Evolutionary conservation across 106 monocot species (phyloP).

Genomic region (Phalaenopsis equestris): DNA sequence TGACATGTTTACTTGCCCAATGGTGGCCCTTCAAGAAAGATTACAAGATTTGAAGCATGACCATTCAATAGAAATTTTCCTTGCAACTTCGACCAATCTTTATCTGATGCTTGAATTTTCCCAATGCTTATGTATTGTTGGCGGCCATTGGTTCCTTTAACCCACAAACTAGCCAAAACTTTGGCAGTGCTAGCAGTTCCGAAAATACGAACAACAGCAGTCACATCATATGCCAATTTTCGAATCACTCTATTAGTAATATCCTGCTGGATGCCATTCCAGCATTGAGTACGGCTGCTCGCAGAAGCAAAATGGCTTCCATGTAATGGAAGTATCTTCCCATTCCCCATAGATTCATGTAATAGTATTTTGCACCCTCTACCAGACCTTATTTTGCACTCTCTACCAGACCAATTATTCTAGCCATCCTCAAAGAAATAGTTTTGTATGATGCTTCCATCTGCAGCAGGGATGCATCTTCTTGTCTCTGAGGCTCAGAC

Average conservation of each 20-base stretch:
- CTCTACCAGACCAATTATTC: slow-evolving; percentile 67
- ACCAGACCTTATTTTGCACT: slow-evolving; percentile 78
- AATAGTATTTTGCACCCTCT: slow-evolving; percentile 64
- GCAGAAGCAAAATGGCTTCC: slow-evolving; percentile 57
- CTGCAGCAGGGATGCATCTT: slow-evolving; percentile 8
- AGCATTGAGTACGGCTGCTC: slow-evolving; percentile 42
- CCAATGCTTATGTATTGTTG: slow-evolving; percentile 54
- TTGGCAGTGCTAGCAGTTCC: slow-evolving; percentile 29
- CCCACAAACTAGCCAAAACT: slow-evolving; percentile 45
- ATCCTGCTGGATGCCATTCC: slow-evolving; percentile 70
- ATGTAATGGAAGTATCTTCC: slow-evolving; percentile 31
- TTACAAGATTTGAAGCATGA: slow-evolving; percentile 47
- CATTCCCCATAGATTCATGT: slow-evolving; percentile 35
- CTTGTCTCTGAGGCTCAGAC: not conserved
- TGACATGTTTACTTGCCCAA: slow-evolving; percentile 17
- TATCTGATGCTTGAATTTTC: slow-evolving; percentile 67
- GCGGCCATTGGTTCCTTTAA: slow-evolving; percentile 37
- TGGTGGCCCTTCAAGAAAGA: slow-evolving; percentile 86
- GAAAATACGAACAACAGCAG: slow-evolving; percentile 38
- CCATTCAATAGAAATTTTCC: slow-evolving; percentile 85
- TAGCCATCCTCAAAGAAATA: slow-evolving; percentile 58
- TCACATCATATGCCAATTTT: slow-evolving; percentile 43
- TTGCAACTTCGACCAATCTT: slow-evolving; percentile 73
- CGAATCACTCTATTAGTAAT: slow-evolving; percentile 37
- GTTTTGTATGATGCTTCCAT: slow-evolving; percentile 49